phyloP scores from a whole-genome alignment of 345 rosid genomes.

The Hirschfeldia incana region DNA sequence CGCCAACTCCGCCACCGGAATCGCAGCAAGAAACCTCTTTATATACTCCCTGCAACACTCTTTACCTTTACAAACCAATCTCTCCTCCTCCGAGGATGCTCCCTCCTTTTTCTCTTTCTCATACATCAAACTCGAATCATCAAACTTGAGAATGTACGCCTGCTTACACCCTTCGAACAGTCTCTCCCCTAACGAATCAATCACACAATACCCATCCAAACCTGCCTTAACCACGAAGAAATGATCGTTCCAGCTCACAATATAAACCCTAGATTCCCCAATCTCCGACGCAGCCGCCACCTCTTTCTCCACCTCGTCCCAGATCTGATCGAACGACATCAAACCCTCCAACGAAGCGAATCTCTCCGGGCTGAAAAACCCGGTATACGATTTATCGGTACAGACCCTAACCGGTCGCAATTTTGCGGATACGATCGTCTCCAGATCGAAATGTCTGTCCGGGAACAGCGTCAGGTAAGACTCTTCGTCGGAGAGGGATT shows the following conservation, averaged over 20 bases:
- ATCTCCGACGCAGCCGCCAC: background rate
- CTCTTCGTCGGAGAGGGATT: slow-evolving; percentile 28
- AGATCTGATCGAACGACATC: slow-evolving; percentile 59
- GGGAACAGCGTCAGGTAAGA: slow-evolving; percentile 32
- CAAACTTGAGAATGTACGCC: slow-evolving; percentile 60
- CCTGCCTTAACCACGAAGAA: slow-evolving; percentile 60
- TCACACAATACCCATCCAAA: slow-evolving; percentile 43
- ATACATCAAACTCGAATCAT: slow-evolving; percentile 47
- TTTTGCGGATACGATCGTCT: slow-evolving; percentile 30
- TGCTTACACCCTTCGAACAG: slow-evolving; percentile 62
- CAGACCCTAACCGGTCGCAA: slow-evolving; percentile 40
- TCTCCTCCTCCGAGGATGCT: slow-evolving; percentile 27
- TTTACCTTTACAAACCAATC: slow-evolving; percentile 51
- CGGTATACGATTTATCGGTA: slow-evolving; percentile 48
- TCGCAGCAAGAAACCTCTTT: slow-evolving; percentile 65
- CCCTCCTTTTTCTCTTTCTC: slow-evolving; percentile 29
- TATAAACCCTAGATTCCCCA: slow-evolving; percentile 42
- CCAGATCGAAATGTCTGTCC: slow-evolving; percentile 36
- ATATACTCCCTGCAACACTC: slow-evolving; percentile 64
- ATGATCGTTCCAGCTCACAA: slow-evolving; percentile 73
- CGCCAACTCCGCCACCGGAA: slow-evolving; percentile 53
- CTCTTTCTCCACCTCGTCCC: slow-evolving; percentile 45
- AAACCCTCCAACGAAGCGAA: slow-evolving; percentile 41
- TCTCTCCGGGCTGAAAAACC: slow-evolving; percentile 53
- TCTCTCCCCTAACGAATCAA: slow-evolving; percentile 66